Percentiles rank a stretch among this genome's conserved stretches.
These are phyloP conservation scores for Solanum pimpinellifolium DNA, from an alignment of 257 asterid species.

Conservation along the genomic window DNA sequence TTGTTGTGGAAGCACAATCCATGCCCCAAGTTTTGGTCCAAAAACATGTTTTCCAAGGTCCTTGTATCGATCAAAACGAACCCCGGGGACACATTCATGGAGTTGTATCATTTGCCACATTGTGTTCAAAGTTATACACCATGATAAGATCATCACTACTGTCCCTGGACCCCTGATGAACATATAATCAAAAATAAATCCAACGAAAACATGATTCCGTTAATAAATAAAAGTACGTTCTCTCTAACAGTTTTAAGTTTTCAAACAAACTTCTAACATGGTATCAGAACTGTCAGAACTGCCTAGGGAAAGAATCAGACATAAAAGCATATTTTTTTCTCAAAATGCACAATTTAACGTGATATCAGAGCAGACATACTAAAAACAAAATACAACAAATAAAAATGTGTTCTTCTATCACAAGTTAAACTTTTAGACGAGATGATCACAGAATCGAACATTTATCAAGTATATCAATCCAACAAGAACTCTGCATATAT, in stretches of 20 bases:
- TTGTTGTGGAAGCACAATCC: conserved; percentile 90
- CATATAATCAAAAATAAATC: background rate
- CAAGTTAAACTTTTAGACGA: background rate
- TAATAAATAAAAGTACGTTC: background rate
- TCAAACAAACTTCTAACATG: background rate
- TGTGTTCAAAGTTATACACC: conserved; percentile 72
- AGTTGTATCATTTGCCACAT: conserved; percentile 95
- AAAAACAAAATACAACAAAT: background rate
- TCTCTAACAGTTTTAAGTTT: background rate
- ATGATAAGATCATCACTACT: conserved; percentile 51
- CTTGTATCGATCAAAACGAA: conserved; percentile 60
- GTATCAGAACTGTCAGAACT: background rate
- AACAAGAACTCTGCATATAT: background rate
- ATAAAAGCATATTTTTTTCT: background rate
- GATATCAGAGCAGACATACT: background rate
- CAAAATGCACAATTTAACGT: background rate
- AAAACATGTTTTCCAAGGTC: conserved; percentile 67
- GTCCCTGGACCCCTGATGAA: conserved; percentile 75
- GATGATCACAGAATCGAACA: background rate
- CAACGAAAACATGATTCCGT: background rate
- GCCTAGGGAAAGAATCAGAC: background rate
- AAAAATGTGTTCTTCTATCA: background rate
- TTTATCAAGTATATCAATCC: background rate
- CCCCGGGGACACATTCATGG: conserved; percentile 76
- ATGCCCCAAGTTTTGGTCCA: conserved; percentile 64